Base-by-base conservation (phyloP, 1,284 basidiomycete species). In the Boletellus deceptivus region DNA sequence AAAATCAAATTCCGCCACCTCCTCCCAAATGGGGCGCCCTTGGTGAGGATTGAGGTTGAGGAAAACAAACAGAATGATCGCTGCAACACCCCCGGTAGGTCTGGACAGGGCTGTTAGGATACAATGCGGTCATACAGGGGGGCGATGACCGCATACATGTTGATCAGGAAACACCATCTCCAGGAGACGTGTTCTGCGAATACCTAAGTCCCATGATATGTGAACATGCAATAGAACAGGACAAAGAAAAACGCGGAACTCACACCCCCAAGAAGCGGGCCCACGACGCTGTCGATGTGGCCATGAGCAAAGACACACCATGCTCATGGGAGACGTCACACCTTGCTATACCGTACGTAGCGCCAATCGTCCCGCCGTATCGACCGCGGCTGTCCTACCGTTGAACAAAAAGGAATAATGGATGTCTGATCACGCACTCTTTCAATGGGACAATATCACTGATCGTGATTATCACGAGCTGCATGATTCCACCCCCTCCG, bases 141-240 rank as follows among this genome's bases (percentile, higher is more conserved):
- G 40, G 13, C 16, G 8, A 13, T 33, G 2, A 39, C 31, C 27
- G 34, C 78, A 50, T 64, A 84, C 83, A 89, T 56, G 57, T 88
- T 89, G 56, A 89, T 84, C 62, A 80, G 88, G 69, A 89, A 89
- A 60, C 83, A 87, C 86, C 86, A 89, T 72, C 86, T 71, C 86
- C 86, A 89, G 10, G 82, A 76, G 35, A 83, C 82, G 59, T 88
- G 83, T 60, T 89, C 82, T 0, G 86, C 81, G 55, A 89, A 80
- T 16, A 70, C 80, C 83, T 47, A 11, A 6, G 31, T 34, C 34
- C 34, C 2, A 16, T 33, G 24, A 48, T 9, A 16, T 42, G 25
- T 55, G 47, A 43, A 54, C 22, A 40, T 27, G 37, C n/a, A 24
- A 22, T 0, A 24, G 9, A 14, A 42, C 24, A 22, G 7, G 34